Evolutionary conservation across 2,329 filamentous ascomycete species (phyloP).

Genomic region (Pseudogymnoascus sp.): DNA sequence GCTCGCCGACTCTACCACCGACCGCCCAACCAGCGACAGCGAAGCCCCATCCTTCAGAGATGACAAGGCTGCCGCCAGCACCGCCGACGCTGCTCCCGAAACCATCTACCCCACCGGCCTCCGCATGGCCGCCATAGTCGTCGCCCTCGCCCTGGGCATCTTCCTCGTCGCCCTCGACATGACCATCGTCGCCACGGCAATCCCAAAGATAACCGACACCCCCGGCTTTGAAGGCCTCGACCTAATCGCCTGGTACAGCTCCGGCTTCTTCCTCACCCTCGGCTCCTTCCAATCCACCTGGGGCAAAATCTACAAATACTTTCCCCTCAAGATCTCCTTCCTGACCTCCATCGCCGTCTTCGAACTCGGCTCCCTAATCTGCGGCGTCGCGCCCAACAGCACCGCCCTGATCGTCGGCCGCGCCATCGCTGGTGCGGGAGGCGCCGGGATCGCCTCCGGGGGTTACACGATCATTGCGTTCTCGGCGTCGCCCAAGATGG

Average conservation of each 20-base stretch:
- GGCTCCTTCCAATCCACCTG: conserved; percentile 16
- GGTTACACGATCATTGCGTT: conserved; percentile 35
- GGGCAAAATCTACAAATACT: conserved; percentile 21
- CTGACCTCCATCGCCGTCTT: conserved; percentile 21
- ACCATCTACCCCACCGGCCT: conserved; percentile 24
- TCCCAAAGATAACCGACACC: conserved; percentile 47
- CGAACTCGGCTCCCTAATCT: conserved; percentile 24
- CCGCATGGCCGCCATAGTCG: conserved; percentile 33
- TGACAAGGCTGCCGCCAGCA: neutral
- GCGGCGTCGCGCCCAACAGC: conserved; percentile 21
- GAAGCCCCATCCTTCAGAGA: neutral
- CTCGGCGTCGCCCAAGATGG: conserved; percentile 20
- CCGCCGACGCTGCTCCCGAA: conserved; percentile 13
- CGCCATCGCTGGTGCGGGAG: conserved; percentile 22
- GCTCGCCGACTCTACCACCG: neutral
- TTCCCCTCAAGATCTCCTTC: conserved; percentile 18
- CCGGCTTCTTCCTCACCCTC: conserved; percentile 43
- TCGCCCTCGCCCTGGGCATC: conserved; percentile 39
- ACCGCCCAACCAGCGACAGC: neutral
- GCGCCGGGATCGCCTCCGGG: conserved; percentile 26
- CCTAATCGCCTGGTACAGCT: conserved; percentile 52
- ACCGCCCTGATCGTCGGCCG: conserved; percentile 24
- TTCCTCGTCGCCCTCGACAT: conserved; percentile 37
- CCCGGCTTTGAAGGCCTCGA: conserved; percentile 38
- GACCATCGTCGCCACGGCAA: conserved; percentile 50